Evolutionary conservation across 1,284 basidiomycete genomes (phyloP).

Genomic region (Boletus sp.): DNA sequence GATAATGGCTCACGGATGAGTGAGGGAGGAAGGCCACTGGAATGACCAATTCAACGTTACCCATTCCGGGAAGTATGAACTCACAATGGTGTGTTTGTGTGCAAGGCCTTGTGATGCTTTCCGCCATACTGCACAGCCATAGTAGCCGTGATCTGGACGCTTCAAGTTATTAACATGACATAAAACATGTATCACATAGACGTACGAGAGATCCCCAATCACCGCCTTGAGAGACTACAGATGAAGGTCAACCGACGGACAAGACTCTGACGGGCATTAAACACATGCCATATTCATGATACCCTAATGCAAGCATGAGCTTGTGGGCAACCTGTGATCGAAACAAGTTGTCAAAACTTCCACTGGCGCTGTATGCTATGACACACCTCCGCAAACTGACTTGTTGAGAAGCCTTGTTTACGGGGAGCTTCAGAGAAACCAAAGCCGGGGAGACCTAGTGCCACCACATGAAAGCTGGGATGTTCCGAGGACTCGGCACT

Average conservation of each 20-base stretch:
- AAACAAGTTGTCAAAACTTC: background rate
- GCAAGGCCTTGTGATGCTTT: slow-evolving; percentile 49
- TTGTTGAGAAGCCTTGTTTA: slow-evolving; percentile 39
- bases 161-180: background rate
- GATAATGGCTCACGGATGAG: slow-evolving; percentile 32
- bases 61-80: slow-evolving; percentile 7
- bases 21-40: slow-evolving; percentile 34
- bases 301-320: slow-evolving; percentile 54
- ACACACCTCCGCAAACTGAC: slow-evolving; percentile 46
- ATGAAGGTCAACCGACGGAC: background rate
- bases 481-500: slow-evolving; percentile 43
- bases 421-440: slow-evolving; percentile 52
- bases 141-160: slow-evolving; percentile 43
- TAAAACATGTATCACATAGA: background rate
- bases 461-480: slow-evolving; percentile 62
- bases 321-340: slow-evolving; percentile 42
- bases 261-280: background rate
- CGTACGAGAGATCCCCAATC: slow-evolving; percentile 52
- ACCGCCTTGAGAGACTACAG: slow-evolving; percentile 53
- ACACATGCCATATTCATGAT: slow-evolving; percentile 56
- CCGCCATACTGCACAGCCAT: slow-evolving; percentile 47
- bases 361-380: background rate
- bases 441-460: slow-evolving; percentile 54
- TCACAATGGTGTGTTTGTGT: slow-evolving; percentile 48
- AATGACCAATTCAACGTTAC: background rate